Evolutionary conservation across 2,329 filamentous ascomycete genomes (phyloP), one percentile per base, ranked within the genome.

Genomic region (Pseudogymnoascus sp.): DNA sequence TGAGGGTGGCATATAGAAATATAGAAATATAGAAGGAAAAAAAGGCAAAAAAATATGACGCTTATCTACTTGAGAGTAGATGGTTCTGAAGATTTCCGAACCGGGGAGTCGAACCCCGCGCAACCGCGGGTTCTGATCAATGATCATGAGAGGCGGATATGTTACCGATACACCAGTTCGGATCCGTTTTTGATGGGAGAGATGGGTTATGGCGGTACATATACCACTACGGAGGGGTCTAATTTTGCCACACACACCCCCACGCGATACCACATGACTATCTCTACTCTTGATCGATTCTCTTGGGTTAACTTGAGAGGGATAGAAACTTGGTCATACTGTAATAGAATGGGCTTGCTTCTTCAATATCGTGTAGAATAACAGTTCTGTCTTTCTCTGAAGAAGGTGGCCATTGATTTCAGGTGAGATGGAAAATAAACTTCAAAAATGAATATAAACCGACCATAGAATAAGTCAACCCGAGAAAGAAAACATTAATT

Each of bases 11-110:
- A 14, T 59, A 7, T 33, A 21, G 23, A 21, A 37, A 19, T 19
- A 19, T 26, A 26, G 3, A 59, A n/a, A 23, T n/a, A n/a, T n/a
- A n/a, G 2, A 14, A 6, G 6, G 26, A 60, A 38, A 38, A 38
- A 60, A 39, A 14, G 23, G 23, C n/a, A 16, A 59, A 59, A 35
- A 39, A 60, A 39, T 26, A 38, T 26, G 58, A 60, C 58, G 58
- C 45, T 21, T 60, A 38, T 26, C 58, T 41, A 38, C 35, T 41
- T 60, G 33, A 41, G 5, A 38, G 38, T 41, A 60, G 58, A 41
- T 60, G 58, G 38, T 60, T 60, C 58, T 55, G 49, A 55, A 55
- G 49, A 19, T n/a, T 60, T 60, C 38, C 58, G 58, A 60, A 60
- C 58, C 58, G 58, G 58, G 58, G 38, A 60, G 58, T 60, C 38